phyloP scores from a whole-genome alignment of 441 rosid genomes.

The Adansonia grandidieri region DNA sequence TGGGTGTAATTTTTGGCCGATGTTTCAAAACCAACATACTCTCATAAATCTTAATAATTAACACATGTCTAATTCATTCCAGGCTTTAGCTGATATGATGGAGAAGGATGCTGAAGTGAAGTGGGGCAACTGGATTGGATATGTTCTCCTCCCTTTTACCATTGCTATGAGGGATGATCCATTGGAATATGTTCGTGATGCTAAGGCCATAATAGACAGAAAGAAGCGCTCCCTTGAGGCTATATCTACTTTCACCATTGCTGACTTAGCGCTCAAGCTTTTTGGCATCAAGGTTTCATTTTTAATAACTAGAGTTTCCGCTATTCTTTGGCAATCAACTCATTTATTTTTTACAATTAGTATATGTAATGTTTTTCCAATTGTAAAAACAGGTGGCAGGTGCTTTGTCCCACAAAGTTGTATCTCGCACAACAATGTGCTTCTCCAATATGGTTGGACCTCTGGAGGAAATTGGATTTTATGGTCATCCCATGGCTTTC shows the following conservation, averaged over 20 bases:
- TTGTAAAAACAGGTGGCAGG: slow-evolving; percentile 49
- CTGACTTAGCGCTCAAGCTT: slow-evolving; percentile 37
- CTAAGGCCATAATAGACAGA: slow-evolving; percentile 42
- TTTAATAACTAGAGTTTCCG: too few relatives aligned
- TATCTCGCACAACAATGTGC: slow-evolving; percentile 59
- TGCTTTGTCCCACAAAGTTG: slow-evolving; percentile 45
- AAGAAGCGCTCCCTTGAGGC: slow-evolving; percentile 54
- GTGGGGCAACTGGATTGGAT: slow-evolving; percentile 54
- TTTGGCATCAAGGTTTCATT: slow-evolving; percentile 42
- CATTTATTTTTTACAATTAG: too few relatives aligned
- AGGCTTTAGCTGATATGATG: slow-evolving; percentile 54
- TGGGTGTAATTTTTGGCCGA: background rate
- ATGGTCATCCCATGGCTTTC: slow-evolving; percentile 66
- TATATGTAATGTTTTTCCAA: background rate
- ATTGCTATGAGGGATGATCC: slow-evolving; percentile 42
- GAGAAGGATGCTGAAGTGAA: slow-evolving; percentile 37
- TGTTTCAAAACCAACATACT: background rate
- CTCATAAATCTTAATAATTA: background rate
- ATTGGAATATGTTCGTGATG: slow-evolving; percentile 42
- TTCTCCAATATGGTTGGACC: slow-evolving; percentile 75
- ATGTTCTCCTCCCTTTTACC: slow-evolving; percentile 36
- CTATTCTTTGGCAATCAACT: background rate
- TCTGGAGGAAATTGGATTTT: slow-evolving; percentile 62
- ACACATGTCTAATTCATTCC: background rate
- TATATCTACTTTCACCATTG: slow-evolving; percentile 36